Conservation (phyloP, 2,329 filamentous ascomycete genomes). For the Hymenoscyphus scutula region DNA sequence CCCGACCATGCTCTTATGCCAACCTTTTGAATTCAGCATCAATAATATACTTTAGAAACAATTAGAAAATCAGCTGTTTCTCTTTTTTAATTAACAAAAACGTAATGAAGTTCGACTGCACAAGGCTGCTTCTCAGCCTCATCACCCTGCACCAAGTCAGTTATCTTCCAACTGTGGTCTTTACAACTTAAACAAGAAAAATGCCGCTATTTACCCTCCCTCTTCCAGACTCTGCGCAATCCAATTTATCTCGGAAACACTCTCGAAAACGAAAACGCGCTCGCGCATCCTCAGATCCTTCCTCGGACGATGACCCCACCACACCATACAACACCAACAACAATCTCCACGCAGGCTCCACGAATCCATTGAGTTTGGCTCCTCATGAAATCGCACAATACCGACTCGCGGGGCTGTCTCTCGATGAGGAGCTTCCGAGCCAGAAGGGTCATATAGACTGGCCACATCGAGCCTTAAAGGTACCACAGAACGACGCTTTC, state of each 20-base stretch:
- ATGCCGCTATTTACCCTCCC: conserved; percentile 1
- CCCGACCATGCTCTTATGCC: too few species aligned
- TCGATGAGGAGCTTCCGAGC: conserved; percentile 44
- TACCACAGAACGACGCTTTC: conserved; percentile 4
- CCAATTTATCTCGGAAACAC: background rate
- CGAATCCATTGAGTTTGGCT: conserved; percentile 56
- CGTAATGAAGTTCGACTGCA: too few species aligned
- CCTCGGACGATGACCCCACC: conserved; percentile 17
- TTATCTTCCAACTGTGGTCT: background rate
- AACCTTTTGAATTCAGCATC: too few species aligned
- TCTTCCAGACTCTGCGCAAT: background rate
- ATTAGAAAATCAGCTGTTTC: too few species aligned
- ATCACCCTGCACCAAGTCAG: background rate
- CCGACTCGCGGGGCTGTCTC: conserved; percentile 49
- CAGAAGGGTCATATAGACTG: conserved; percentile 42
- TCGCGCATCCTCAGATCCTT: conserved; percentile 18
- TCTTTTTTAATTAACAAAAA: too few species aligned
- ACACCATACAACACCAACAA: background rate
- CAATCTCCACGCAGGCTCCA: conserved; percentile 21
- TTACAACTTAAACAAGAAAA: background rate
- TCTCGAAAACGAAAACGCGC: conserved; percentile 25
- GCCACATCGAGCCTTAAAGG: conserved; percentile 48
- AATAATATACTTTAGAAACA: too few species aligned
- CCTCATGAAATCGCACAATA: conserved; percentile 53
- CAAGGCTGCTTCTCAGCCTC: background rate